Conservation (phyloP, 345 rosid genomes). For the Eutrema heterophyllum region DNA sequence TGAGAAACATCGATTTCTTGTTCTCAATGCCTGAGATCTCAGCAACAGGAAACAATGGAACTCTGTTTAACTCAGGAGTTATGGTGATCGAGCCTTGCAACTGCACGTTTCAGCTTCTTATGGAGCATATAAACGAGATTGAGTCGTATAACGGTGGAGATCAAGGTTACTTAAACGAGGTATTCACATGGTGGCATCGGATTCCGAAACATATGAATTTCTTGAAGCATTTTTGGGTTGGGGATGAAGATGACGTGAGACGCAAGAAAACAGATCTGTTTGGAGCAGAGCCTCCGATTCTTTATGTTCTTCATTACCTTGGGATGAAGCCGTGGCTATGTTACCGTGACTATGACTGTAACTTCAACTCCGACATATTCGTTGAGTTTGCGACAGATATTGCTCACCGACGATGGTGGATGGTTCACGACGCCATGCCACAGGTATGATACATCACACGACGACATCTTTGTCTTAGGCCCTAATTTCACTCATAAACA, state of each 20-base stretch:
- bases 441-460: constrained; percentile 22
- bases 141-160: constrained; percentile 92
- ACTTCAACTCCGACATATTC: constrained; percentile 80
- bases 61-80: constrained; percentile 82
- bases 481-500: background rate
- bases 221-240: constrained; percentile 85
- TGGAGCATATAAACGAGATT: constrained; percentile 81
- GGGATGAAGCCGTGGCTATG: constrained; percentile 94
- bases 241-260: constrained; percentile 67
- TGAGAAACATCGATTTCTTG: constrained; percentile 84
- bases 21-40: constrained; percentile 85
- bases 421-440: constrained; percentile 92
- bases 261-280: constrained; percentile 68
- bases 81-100: constrained; percentile 87
- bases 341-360: constrained; percentile 90
- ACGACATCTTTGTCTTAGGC: background rate
- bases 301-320: constrained; percentile 86
- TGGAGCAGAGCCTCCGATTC: constrained; percentile 77
- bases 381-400: constrained; percentile 89
- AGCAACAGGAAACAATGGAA: constrained; percentile 83
- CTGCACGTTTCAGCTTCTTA: constrained; percentile 74
- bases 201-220: constrained; percentile 85
- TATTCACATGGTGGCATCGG: constrained; percentile 98
- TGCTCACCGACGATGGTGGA: constrained; percentile 91
- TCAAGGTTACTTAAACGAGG: constrained; percentile 83